Evolutionary conservation across 2,329 filamentous ascomycete species (phyloP).

Genomic region (Didymella lethalis): DNA sequence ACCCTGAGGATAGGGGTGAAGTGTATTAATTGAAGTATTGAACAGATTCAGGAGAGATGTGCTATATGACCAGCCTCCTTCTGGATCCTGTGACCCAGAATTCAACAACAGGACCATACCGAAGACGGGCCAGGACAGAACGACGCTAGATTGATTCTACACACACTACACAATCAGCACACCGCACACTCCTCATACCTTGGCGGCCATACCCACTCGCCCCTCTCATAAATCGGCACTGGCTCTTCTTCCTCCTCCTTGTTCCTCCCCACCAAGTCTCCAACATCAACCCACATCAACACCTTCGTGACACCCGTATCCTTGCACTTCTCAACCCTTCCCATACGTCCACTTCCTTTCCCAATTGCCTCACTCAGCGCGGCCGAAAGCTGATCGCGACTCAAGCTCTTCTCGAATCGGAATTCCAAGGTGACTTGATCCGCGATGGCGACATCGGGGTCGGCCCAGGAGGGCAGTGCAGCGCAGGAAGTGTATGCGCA

Average conservation of each 20-base stretch:
- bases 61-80: too few species aligned
- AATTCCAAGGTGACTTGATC: slow-evolving; percentile 28
- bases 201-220: slow-evolving; percentile 10
- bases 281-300: slow-evolving; percentile 25
- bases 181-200: neutral
- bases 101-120: too few species aligned
- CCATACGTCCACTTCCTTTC: slow-evolving; percentile 26
- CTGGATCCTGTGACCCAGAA: too few species aligned
- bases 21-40: too few species aligned
- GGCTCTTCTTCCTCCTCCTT: slow-evolving; percentile 2
- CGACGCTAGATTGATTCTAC: neutral
- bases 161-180: neutral
- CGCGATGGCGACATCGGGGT: slow-evolving; percentile 15
- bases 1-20: too few species aligned
- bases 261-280: slow-evolving; percentile 14
- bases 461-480: slow-evolving; percentile 20
- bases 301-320: slow-evolving; percentile 19
- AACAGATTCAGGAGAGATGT: too few species aligned
- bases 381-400: slow-evolving; percentile 11
- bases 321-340: slow-evolving; percentile 19
- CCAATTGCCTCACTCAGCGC: slow-evolving; percentile 22
- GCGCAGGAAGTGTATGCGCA: slow-evolving; percentile 21
- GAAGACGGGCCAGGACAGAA: too few species aligned
- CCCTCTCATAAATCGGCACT: slow-evolving; percentile 8
- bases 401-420: slow-evolving; percentile 7